Base-by-base conservation (phyloP, 2,329 filamentous ascomycete species). In the Chrysoporthe deuterocubensis region DNA sequence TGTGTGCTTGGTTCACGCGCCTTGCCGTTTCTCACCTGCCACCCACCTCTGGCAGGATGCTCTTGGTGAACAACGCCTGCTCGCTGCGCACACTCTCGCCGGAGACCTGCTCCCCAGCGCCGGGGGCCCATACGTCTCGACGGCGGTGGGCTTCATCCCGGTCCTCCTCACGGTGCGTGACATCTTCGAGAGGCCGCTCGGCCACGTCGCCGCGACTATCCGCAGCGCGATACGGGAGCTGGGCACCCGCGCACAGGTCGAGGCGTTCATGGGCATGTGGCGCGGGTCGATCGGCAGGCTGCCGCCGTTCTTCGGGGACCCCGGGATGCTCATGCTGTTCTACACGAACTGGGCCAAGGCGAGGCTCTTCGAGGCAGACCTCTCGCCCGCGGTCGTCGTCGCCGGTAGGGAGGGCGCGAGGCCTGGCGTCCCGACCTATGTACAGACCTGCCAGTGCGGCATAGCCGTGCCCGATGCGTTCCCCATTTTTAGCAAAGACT, bases 311-410 rank as follows among this genome's bases (percentile, higher is more conserved):
- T 78, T 79, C 56, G 78, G 77, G 5, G 72, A 76, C 13, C 67
- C 69, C 21, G 69, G 68, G 37, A 79, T 78, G 76, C 71, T 75
- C 43, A 67, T 76, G 58, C 18, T 79, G 7, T 74, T 71, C 14
- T 75, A 73, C 62, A 74, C 75, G 4, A 78, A 79, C 70, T 79
- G 77, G 77, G 59, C 66, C 63, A 76, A 77, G 71, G 74, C 76
- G 2, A 71, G 70, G 14, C 42, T 76, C 50, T 77, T 71, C 60
- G 70, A 73, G 13, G 44, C 71, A 1, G 76, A 80, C 68, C 73
- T 78, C 62, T 71, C 74, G 6, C 70, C 72, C 0, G 76, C 76
- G 16, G 59, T 67, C 1, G 32, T 52, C 18, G 60, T n/a, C 50
- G 40, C 14, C 42, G 54, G 50, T 26, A 1, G 1, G 5, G 7